These are phyloP conservation scores for Cornus controversa DNA, from an alignment of 148 eudicot genomes.

Conservation along the genomic window DNA sequence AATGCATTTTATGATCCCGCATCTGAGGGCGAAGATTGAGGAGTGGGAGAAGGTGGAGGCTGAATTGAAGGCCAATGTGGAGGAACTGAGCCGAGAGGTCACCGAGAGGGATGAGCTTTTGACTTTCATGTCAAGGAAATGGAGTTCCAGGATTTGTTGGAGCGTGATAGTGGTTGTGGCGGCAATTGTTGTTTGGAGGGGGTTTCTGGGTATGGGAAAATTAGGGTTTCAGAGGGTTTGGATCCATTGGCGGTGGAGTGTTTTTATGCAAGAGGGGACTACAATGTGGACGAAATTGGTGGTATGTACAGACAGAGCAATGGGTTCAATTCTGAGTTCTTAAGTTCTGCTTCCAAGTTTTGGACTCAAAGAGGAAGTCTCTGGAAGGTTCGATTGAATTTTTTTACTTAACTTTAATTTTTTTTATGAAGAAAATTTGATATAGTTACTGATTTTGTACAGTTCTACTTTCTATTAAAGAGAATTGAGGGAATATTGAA, in stretches of 20 bases:
- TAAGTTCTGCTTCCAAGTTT: slow-evolving; percentile 53
- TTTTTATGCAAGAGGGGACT: slow-evolving; percentile 22
- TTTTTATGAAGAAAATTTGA: no score
- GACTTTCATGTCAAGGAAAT: slow-evolving; percentile 56
- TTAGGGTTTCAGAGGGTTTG: slow-evolving; percentile 37
- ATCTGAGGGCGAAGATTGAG: slow-evolving; percentile 40
- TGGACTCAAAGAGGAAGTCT: slow-evolving; percentile 63
- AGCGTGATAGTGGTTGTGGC: slow-evolving; percentile 15
- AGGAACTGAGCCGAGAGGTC: slow-evolving; percentile 61
- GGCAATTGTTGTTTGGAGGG: slow-evolving; percentile 25
- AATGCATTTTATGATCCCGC: no score
- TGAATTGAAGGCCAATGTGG: slow-evolving; percentile 38
- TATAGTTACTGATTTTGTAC: no score
- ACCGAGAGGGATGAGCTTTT: slow-evolving; percentile 80
- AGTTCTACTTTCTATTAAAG: no score
- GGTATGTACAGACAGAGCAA: slow-evolving; percentile 29
- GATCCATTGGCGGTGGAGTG: slow-evolving; percentile 23
- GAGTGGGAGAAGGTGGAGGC: slow-evolving; percentile 51
- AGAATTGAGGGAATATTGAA: no score
- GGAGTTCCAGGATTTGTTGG: slow-evolving; percentile 15
- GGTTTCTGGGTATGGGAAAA: slow-evolving; percentile 27
- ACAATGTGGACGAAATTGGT: slow-evolving; percentile 30
- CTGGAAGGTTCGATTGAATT: slow-evolving; percentile 63
- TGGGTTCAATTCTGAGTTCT: slow-evolving; percentile 40
- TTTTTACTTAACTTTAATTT: no score